Base-by-base conservation (phyloP, 768 basidiomycete species). In the Hygrocybe coccinea region DNA sequence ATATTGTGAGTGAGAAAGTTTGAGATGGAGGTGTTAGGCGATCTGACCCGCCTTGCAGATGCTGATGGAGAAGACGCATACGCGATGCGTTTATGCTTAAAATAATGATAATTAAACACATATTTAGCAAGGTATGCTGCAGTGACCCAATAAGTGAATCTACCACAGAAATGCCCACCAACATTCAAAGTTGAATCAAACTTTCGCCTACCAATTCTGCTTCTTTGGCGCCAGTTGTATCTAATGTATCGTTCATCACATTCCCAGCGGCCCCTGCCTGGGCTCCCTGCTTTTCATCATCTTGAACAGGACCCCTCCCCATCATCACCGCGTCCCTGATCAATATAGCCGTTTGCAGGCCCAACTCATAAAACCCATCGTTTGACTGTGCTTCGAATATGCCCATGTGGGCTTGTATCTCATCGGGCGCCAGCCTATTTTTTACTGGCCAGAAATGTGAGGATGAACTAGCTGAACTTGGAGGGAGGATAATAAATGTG, bases 51-150 rank as follows among this genome's bases (percentile, higher is more conserved):
- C 11, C 50, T 39, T 39, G 35, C 66, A 95, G 93, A 95, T 72
- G 94, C 92, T 2, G 93, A 97, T 64, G 93, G 93, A 3, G 93
- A 97, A 71, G 92, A 95, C 58, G 94, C 94, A 19, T 94, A 92
- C 65, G 86, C 90, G 2, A 97, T 97, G 93, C 79, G 85, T 21
- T 77, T 92, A 41, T 74, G 77, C 6, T 73, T 92, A 56, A 76
- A 79, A 57, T 56, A 57, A 55, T 62, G 58, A 56, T 61, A 44
- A n/a, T 43, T 41, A 3, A 51, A 5, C 25, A 11, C 12, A 52
- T 33, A 44, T 29, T n/a, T n/a, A 49, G 21, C 5, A 22, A 19
- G n/a, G n/a, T n/a, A n/a, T n/a, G n/a, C n/a, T n/a, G n/a, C n/a
- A n/a, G n/a, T n/a, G n/a, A n/a, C n/a, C n/a, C n/a, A n/a, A n/a